phyloP scores from a whole-genome alignment of 495 filamentous ascomycete species.

The Aspergillus mulundensis region DNA sequence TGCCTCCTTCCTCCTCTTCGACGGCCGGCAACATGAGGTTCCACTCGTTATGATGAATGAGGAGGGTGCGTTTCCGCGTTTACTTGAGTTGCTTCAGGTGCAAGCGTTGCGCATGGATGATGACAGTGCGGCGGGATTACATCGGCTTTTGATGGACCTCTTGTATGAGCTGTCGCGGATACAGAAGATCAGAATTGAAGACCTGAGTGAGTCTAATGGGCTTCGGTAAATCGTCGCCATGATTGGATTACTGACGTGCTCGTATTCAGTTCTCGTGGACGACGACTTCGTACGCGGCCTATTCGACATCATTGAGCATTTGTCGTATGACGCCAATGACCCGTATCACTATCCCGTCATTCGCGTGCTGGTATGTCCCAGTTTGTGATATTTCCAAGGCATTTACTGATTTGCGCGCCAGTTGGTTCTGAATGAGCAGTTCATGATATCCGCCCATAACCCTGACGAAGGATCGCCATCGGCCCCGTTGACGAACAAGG shows the following conservation, averaged over 20 bases:
- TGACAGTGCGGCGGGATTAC: conserved; percentile 62
- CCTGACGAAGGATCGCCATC: conserved; percentile 38
- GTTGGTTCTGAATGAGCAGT: conserved; percentile 97
- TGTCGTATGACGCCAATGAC: conserved; percentile 86
- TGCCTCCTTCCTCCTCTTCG: conserved; percentile 82
- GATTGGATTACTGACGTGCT: neutral
- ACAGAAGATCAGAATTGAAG: conserved; percentile 72
- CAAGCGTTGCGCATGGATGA: conserved; percentile 57
- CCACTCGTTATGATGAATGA: conserved; percentile 83
- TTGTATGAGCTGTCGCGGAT: conserved; percentile 97
- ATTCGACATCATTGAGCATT: conserved; percentile 81
- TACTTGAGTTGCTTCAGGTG: conserved; percentile 75
- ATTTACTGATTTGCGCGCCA: conserved; percentile 32
- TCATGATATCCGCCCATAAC: conserved; percentile 73
- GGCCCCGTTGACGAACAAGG: conserved; percentile 75
- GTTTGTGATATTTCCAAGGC: neutral
- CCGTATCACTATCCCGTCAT: conserved; percentile 97
- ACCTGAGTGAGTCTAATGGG: conserved; percentile 57
- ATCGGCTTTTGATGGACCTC: conserved; percentile 78
- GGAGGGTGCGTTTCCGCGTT: conserved; percentile 75
- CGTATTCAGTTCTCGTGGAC: conserved; percentile 56
- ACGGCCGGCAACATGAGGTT: conserved; percentile 73
- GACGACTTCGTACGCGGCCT: conserved; percentile 81
- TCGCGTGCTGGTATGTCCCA: conserved; percentile 70
- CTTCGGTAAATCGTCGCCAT: neutral